These are phyloP conservation scores for Strobilomyces echinocephalus DNA, from an alignment of 768 basidiomycete genomes.

Conservation along the genomic window DNA sequence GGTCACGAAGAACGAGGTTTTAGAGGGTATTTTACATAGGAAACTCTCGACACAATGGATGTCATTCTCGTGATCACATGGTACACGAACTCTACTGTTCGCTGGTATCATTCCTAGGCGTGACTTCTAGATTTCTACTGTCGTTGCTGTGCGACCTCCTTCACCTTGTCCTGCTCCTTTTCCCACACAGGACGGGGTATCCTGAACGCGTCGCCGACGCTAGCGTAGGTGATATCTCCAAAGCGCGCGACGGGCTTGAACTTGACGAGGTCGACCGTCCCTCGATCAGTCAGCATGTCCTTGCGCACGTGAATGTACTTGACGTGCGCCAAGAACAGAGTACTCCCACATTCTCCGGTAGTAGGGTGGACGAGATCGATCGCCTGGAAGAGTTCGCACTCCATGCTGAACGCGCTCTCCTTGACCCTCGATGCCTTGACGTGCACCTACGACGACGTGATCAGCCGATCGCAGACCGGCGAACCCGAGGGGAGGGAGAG, in stretches of 20 bases:
- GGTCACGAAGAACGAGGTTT: too few relatives aligned
- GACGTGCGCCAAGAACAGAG: too few relatives aligned
- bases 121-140: too few relatives aligned
- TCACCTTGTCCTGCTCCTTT: constrained; percentile 11
- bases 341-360: too few relatives aligned
- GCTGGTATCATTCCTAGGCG: too few relatives aligned
- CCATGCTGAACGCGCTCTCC: constrained; percentile 41
- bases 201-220: constrained; percentile 28
- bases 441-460: constrained; percentile 19
- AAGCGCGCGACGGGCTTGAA: constrained; percentile 34
- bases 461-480: background rate
- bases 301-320: constrained; percentile 9
- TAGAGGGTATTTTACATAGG: too few relatives aligned
- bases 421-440: constrained; percentile 27
- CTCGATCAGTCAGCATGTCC: constrained; percentile 35
- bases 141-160: background rate
- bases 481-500: background rate
- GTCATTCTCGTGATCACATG: too few relatives aligned
- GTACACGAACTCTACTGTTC: too few relatives aligned
- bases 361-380: constrained; percentile 26
- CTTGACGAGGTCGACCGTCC: constrained; percentile 33
- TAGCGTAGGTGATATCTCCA: constrained; percentile 38
- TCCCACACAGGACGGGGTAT: constrained; percentile 22
- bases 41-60: too few relatives aligned
- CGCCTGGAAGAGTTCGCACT: constrained; percentile 39